These are phyloP conservation scores for Rubroboletus pulcherrimus DNA, from an alignment of 768 basidiomycete genomes.

Conservation along the genomic window DNA sequence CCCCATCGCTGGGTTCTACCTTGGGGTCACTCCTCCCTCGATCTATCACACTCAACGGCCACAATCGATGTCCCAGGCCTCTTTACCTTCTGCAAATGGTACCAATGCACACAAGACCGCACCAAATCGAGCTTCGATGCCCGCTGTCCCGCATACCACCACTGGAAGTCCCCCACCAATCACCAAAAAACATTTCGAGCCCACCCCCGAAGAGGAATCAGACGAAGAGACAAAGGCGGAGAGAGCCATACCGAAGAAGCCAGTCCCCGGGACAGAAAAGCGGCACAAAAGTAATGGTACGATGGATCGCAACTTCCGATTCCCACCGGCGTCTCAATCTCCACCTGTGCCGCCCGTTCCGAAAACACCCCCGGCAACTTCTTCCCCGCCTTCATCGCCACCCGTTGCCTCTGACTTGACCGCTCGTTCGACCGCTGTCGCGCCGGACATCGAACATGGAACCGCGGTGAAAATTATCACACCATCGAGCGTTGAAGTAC, in stretches of 20 bases:
- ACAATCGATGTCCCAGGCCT: constrained; percentile 75
- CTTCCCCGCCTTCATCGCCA: constrained; percentile 29
- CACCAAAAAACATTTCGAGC: constrained; percentile 39
- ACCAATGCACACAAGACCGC: constrained; percentile 33
- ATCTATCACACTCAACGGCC: constrained; percentile 44
- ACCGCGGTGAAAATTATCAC: constrained; percentile 39
- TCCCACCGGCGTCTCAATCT: constrained; percentile 41
- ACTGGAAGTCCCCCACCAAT: constrained; percentile 40
- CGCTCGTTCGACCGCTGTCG: neutral
- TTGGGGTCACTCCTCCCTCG: constrained; percentile 60
- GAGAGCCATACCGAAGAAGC: constrained; percentile 21
- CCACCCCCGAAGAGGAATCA: constrained; percentile 49
- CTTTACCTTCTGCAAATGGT: constrained; percentile 38
- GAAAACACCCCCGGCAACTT: constrained; percentile 23
- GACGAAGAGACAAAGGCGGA: constrained; percentile 35
- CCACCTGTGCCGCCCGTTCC: constrained; percentile 7
- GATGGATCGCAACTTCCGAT: constrained; percentile 76
- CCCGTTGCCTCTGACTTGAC: constrained; percentile 24
- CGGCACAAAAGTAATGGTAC: constrained; percentile 57
- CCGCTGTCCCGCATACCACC: constrained; percentile 45
- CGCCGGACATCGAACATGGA: constrained; percentile 7
- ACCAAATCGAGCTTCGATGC: constrained; percentile 66
- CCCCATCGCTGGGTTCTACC: constrained; percentile 77
- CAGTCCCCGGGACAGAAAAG: constrained; percentile 10
- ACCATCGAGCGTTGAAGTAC: constrained; percentile 69